Conservation (phyloP, 345 rosid species). For the Eucalyptus dawsonii region DNA sequence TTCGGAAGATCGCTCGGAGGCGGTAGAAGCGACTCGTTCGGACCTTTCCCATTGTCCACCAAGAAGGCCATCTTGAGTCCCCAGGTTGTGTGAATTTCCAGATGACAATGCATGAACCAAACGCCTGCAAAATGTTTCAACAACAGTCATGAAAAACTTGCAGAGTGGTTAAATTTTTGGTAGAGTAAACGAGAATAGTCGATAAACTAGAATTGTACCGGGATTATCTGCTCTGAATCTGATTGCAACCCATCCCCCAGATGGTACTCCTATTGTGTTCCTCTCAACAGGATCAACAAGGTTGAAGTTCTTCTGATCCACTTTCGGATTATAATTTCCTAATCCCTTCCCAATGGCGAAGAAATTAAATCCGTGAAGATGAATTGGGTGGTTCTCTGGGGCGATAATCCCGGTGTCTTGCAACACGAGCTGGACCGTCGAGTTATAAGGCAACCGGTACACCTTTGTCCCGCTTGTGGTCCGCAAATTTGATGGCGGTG, state of each 20-base stretch:
- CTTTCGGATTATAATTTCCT: not conserved
- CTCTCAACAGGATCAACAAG: not conserved
- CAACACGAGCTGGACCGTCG: not conserved
- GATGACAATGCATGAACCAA: not conserved
- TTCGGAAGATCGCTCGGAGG: not conserved
- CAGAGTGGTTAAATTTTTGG: no score
- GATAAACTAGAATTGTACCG: slow-evolving; percentile 20
- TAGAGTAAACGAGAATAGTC: not conserved
- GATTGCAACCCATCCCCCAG: not conserved
- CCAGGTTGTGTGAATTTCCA: not conserved
- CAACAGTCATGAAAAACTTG: not conserved
- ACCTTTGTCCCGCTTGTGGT: not conserved
- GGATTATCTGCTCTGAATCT: slow-evolving; percentile 57
- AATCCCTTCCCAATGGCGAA: not conserved
- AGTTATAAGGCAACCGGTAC: not conserved
- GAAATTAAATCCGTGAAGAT: not conserved
- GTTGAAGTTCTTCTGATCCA: not conserved
- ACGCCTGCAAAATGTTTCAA: not conserved
- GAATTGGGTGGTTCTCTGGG: not conserved
- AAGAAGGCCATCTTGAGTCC: not conserved
- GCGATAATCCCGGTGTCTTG: not conserved
- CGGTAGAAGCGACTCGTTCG: not conserved
- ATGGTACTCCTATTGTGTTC: not conserved
- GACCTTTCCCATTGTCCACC: not conserved
- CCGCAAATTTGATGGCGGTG: not conserved